Evolutionary conservation across 2,329 filamentous ascomycete species (phyloP), one percentile per base, ranked within the genome.

Genomic region (Canariomyces notabilis): DNA sequence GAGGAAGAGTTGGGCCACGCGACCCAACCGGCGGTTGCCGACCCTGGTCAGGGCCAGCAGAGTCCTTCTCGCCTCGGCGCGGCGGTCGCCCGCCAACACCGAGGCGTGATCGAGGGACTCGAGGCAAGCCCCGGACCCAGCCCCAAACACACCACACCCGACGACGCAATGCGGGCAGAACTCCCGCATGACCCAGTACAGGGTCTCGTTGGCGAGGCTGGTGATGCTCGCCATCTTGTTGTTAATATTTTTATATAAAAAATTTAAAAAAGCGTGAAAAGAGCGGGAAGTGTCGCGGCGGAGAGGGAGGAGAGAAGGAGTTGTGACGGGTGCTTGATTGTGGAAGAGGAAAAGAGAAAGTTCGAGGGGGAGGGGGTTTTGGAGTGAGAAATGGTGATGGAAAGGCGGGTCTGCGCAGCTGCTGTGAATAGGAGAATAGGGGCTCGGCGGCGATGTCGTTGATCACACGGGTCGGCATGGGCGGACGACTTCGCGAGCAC

Each of bases 321-420:
- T n/a, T n/a, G n/a, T n/a, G n/a, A n/a, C n/a, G n/a, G n/a, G n/a
- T n/a, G n/a, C n/a, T n/a, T n/a, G n/a, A 12, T n/a, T 11, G 5
- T 11, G 11, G 29, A n/a, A 12, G 5, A 12, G 29, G 11, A 32
- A 6, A 29, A 29, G 6, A 29, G 6, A 29, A 29, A 6, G 23
- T 6, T 12, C 23, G 23, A 6, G 29, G 29, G 4, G 29, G 11
- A 5, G 29, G 64, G 51, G n/a, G n/a, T n/a, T n/a, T n/a, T n/a
- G n/a, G n/a, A n/a, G n/a, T n/a, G n/a, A n/a, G n/a, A n/a, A n/a
- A n/a, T n/a, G n/a, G n/a, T n/a, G n/a, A n/a, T n/a, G n/a, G n/a
- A n/a, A n/a, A n/a, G n/a, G n/a, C n/a, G n/a, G n/a, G n/a, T n/a
- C n/a, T n/a, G n/a, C n/a, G n/a, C n/a, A n/a, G n/a, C n/a, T n/a